Percentiles rank a stretch among this genome's conserved stretches.
Conservation (phyloP, 1,284 basidiomycete species). For the Mixia osmundae region DNA sequence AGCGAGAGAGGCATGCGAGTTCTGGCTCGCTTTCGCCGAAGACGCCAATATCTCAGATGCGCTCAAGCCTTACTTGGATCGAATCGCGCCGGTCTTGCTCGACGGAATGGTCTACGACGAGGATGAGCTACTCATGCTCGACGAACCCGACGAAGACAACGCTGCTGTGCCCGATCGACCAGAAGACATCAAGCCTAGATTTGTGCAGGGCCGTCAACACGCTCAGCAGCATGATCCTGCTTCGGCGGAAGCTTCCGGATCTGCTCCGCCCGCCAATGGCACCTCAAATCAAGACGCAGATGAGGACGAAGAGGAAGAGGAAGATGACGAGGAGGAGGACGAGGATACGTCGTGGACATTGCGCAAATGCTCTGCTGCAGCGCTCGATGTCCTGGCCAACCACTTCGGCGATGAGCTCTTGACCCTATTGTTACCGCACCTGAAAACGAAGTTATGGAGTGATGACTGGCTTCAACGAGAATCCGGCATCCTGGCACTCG, state of each 20-base stretch:
- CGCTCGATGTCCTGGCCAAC: slow-evolving; percentile 87
- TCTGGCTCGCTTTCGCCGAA: slow-evolving; percentile 98
- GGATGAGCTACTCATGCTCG: slow-evolving; percentile 83
- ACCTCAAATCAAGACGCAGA: too few species aligned
- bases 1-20: slow-evolving; percentile 92
- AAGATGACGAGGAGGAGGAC: slow-evolving; percentile 84
- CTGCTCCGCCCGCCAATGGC: too few species aligned
- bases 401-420: slow-evolving; percentile 69
- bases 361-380: slow-evolving; percentile 92
- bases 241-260: slow-evolving; percentile 24
- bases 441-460: slow-evolving; percentile 87
- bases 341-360: slow-evolving; percentile 98
- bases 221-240: slow-evolving; percentile 8
- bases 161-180: slow-evolving; percentile 54
- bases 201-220: slow-evolving; percentile 64
- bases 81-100: slow-evolving; percentile 76
- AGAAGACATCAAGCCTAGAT: slow-evolving; percentile 79
- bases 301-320: slow-evolving; percentile 63
- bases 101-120: slow-evolving; percentile 97
- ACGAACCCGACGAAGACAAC: slow-evolving; percentile 56
- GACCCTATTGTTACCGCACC: slow-evolving; percentile 61
- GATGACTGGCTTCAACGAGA: slow-evolving; percentile 84
- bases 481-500: slow-evolving; percentile 83
- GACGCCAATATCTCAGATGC: slow-evolving; percentile 63
- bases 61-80: slow-evolving; percentile 59